phyloP scores from a whole-genome alignment of 1,284 basidiomycete genomes.

The Xerocomus nothofagi region DNA sequence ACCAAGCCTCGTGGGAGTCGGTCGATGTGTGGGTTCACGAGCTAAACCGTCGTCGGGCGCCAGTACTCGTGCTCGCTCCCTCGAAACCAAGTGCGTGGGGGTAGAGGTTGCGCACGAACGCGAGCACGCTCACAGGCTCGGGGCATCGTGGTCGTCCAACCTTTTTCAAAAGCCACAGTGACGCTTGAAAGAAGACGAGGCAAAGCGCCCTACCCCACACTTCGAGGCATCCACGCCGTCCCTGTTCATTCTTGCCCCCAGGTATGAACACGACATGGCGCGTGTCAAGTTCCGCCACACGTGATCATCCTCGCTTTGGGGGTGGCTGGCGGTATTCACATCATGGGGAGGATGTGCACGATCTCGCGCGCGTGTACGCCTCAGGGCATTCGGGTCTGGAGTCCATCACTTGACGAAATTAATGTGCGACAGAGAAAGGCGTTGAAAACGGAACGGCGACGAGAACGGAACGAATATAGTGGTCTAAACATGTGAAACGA shows the following conservation, averaged over 20 bases:
- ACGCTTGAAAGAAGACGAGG: not conserved
- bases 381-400: not conserved
- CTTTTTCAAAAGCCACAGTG: not conserved
- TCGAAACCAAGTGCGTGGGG: not conserved
- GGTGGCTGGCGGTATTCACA: not conserved
- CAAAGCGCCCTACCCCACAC: slow-evolving; percentile 1
- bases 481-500: not conserved
- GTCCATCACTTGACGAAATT: not conserved
- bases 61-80: not conserved
- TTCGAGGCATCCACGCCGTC: slow-evolving; percentile 8
- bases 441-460: not conserved
- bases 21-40: not conserved
- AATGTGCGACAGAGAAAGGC: not conserved
- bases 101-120: not conserved
- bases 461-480: not conserved
- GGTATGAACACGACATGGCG: slow-evolving; percentile 3
- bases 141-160: slow-evolving; percentile 16
- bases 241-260: not conserved
- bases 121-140: slow-evolving; percentile 3
- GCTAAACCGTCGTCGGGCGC: not conserved
- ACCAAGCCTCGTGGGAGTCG: slow-evolving; percentile 10
- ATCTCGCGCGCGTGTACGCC: slow-evolving; percentile 1
- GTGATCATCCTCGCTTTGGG: slow-evolving; percentile 14
- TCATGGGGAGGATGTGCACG: slow-evolving; percentile 1
- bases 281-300: slow-evolving; percentile 8